Evolutionary conservation across 78 protist species (phyloP), one percentile per base, ranked within the genome.

Genomic region (Dictyostelium citrinum): DNA sequence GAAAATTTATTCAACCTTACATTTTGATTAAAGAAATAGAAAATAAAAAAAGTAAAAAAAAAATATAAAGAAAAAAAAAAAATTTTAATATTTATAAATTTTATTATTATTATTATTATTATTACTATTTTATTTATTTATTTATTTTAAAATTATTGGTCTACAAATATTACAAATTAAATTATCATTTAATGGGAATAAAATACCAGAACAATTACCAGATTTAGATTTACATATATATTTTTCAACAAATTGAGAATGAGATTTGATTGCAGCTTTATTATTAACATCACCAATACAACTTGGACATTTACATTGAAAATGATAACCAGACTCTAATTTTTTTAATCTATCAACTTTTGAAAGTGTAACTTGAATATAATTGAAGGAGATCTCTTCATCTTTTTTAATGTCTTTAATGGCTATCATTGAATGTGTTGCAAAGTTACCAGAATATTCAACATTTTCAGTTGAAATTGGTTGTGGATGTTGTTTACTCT

Each of bases 1-100:
- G 39, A 88, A 49, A 79, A 88, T 88, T 46, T 88, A 88, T 78
- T 77, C 93, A 43, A 88, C 93, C 11, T 46, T 88, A 67, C 93
- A 88, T 35, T 88, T 88, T 35, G 93, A 88, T 7, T 88, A 78
- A 78, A 39, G 60, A 14, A n/a, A 74, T n/a, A 31, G 41, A 17
- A 74, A 12, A 22, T 41, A 74, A 61, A 9, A 7, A 71, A 35
- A 33, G 9, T 9, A 43, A 1, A 43, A 20, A 55, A 55, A 17
- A 55, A 55, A 20, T 17, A 55, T 1, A 55, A 55, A 20, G 24
- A 43, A 43, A 43, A 43, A 43, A 43, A 43, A 6, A 10, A 43
- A 43, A 43, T n/a, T n/a, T n/a, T n/a, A 43, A 43, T 0, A 43
- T n/a, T n/a, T n/a, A n/a, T n/a, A 43, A 7, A 39, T 39, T 39